Evolutionary conservation across 2,329 filamentous ascomycete genomes (phyloP).

Genomic region (Alternaria gansuensis): DNA sequence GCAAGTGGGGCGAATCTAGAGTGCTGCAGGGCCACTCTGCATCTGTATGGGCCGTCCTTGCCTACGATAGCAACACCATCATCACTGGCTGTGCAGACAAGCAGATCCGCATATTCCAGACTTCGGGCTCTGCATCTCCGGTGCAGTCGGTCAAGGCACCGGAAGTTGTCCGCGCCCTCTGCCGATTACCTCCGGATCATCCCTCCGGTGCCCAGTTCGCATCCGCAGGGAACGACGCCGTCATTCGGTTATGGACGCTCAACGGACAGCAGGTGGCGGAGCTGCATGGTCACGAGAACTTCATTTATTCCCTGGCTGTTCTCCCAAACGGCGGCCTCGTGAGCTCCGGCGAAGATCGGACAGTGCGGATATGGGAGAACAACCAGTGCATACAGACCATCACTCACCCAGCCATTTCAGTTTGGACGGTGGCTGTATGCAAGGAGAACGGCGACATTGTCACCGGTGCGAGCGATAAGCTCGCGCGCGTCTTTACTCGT

Average conservation of each 20-base stretch:
- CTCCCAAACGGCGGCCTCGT: constrained; percentile 87
- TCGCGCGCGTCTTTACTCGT: constrained; percentile 85
- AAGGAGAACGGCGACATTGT: constrained; percentile 87
- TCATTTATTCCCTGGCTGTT: constrained; percentile 85
- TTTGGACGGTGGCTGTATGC: constrained; percentile 91
- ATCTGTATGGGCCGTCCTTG: constrained; percentile 90
- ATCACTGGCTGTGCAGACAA: constrained; percentile 87
- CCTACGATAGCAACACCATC: constrained; percentile 79
- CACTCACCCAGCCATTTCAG: constrained; percentile 94
- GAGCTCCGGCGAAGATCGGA: constrained; percentile 94
- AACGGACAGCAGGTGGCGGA: constrained; percentile 78
- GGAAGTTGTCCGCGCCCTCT: constrained; percentile 86
- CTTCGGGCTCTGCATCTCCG: constrained; percentile 69
- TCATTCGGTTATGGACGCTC: constrained; percentile 86
- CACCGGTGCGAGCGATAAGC: constrained; percentile 88
- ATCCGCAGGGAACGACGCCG: constrained; percentile 90
- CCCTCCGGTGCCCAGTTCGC: constrained; percentile 90
- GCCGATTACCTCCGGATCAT: constrained; percentile 77
- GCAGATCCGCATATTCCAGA: constrained; percentile 82
- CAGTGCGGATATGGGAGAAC: constrained; percentile 86
- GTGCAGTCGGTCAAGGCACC: constrained; percentile 73
- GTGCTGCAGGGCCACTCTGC: constrained; percentile 79
- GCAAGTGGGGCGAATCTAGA: constrained; percentile 80
- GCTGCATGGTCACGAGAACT: constrained; percentile 89
- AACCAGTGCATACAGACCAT: constrained; percentile 90